phyloP scores from a whole-genome alignment of 2,329 filamentous ascomycete genomes.

The Epichloe uncinata region DNA sequence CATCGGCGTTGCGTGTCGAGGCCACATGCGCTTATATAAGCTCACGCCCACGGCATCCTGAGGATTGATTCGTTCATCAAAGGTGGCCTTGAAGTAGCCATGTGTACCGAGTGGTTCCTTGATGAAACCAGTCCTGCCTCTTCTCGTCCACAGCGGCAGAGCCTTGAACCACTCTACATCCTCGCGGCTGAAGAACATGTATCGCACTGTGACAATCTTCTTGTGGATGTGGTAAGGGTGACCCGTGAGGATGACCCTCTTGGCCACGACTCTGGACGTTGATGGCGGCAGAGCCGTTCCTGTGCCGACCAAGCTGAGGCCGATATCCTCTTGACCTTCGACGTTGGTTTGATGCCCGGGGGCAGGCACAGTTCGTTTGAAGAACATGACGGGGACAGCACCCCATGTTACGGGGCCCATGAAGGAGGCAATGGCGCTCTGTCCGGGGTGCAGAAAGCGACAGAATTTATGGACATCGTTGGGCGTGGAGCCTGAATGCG shows the following conservation, averaged over 20 bases:
- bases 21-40: slow-evolving; percentile 76
- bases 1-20: slow-evolving; percentile 47
- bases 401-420: slow-evolving; percentile 89
- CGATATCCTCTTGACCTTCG: slow-evolving; percentile 30
- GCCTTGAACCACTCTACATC: slow-evolving; percentile 98
- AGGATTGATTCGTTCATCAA: slow-evolving; percentile 90
- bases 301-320: slow-evolving; percentile 65
- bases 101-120: slow-evolving; percentile 93
- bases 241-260: slow-evolving; percentile 84
- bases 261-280: slow-evolving; percentile 72
- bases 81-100: slow-evolving; percentile 99
- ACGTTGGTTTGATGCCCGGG: slow-evolving; percentile 29
- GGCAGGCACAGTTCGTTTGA: slow-evolving; percentile 43
- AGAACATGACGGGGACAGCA: slow-evolving; percentile 78
- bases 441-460: slow-evolving; percentile 80
- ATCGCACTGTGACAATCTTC: slow-evolving; percentile 88
- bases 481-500: slow-evolving; percentile 73
- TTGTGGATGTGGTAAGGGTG: slow-evolving; percentile 99
- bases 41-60: slow-evolving; percentile 89
- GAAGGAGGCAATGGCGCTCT: slow-evolving; percentile 79
- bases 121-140: slow-evolving; percentile 78
- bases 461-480: slow-evolving; percentile 98
- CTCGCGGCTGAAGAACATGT: slow-evolving; percentile 98
- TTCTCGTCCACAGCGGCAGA: slow-evolving; percentile 82
- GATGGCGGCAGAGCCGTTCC: slow-evolving; percentile 74